Evolutionary conservation across 2,329 filamentous ascomycete genomes (phyloP).

Genomic region (Cladosporium colombiae): DNA sequence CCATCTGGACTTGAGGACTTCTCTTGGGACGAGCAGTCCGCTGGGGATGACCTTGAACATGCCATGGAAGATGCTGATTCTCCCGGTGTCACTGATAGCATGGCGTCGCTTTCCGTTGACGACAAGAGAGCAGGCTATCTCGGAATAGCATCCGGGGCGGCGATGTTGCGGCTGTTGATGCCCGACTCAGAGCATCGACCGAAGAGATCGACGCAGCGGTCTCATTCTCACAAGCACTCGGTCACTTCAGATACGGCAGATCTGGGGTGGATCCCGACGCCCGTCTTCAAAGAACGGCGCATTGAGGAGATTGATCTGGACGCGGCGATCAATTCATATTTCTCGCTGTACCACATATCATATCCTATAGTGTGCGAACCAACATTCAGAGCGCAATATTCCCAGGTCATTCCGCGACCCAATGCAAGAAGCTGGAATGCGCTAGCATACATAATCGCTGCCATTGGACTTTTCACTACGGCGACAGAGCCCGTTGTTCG

Average conservation of each 20-base stretch:
- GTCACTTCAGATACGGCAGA: constrained; percentile 16
- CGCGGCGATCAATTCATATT: constrained; percentile 45
- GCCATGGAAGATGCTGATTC: constrained; percentile 23
- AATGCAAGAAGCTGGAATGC: constrained; percentile 48
- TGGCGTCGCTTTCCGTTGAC: constrained; percentile 38
- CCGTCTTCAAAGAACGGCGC: constrained; percentile 27
- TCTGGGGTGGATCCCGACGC: constrained; percentile 28
- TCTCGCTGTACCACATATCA: constrained; percentile 48
- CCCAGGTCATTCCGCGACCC: constrained; percentile 46
- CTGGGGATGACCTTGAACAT: constrained; percentile 18
- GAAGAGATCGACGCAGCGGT: constrained; percentile 6
- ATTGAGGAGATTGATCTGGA: constrained; percentile 35
- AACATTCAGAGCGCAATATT: constrained; percentile 50
- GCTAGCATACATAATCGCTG: constrained; percentile 48
- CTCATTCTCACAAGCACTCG: not conserved
- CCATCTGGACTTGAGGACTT: constrained; percentile 32
- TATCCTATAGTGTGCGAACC: constrained; percentile 53
- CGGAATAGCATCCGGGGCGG: constrained; percentile 49
- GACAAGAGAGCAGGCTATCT: constrained; percentile 47
- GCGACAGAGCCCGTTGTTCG: constrained; percentile 42
- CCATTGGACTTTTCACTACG: constrained; percentile 47
- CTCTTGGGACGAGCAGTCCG: constrained; percentile 33
- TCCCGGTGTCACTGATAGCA: constrained; percentile 30
- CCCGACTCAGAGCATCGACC: constrained; percentile 25
- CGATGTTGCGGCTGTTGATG: constrained; percentile 42